These are phyloP conservation scores for Ziziphus jujuba DNA, from an alignment of 306 rosid genomes.

Conservation along the genomic window DNA sequence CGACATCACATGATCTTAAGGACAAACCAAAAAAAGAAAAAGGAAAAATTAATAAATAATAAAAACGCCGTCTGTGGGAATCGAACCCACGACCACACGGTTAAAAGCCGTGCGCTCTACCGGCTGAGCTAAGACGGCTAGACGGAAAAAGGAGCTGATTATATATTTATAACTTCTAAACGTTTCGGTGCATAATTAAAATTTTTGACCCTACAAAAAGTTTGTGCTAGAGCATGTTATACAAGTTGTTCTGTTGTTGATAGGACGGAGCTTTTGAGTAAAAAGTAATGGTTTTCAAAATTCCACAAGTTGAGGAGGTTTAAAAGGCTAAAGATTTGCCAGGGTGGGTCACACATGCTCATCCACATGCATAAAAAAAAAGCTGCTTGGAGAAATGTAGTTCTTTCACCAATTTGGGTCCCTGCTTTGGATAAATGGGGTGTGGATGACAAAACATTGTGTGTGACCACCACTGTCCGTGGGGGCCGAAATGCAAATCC, in stretches of 20 bases:
- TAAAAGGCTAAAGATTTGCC: neutral
- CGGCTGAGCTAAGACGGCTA: conserved; percentile 36
- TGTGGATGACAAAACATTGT: conserved; percentile 4
- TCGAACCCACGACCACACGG: conserved; percentile 41
- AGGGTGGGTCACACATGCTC: neutral
- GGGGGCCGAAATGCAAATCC: conserved; percentile 5
- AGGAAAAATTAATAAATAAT: neutral
- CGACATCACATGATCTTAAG: no score
- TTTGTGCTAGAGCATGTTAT: no score
- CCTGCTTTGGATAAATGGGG: no score
- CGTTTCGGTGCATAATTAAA: no score
- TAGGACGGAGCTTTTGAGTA: no score
- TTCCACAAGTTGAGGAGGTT: neutral
- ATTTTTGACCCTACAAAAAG: no score
- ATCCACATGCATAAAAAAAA: conserved; percentile 12
- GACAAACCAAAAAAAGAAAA: neutral
- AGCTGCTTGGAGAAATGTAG: neutral
- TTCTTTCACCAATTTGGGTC: conserved; percentile 7
- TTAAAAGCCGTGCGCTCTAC: conserved; percentile 37
- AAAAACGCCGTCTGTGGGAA: conserved; percentile 33
- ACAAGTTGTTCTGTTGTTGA: no score
- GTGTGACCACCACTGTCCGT: conserved; percentile 14
- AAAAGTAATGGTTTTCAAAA: no score
- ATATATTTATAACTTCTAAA: no score
- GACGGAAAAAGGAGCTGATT: no score